phyloP scores from a whole-genome alignment of 208 protist genomes.

The Wallacemonas sp. region DNA sequence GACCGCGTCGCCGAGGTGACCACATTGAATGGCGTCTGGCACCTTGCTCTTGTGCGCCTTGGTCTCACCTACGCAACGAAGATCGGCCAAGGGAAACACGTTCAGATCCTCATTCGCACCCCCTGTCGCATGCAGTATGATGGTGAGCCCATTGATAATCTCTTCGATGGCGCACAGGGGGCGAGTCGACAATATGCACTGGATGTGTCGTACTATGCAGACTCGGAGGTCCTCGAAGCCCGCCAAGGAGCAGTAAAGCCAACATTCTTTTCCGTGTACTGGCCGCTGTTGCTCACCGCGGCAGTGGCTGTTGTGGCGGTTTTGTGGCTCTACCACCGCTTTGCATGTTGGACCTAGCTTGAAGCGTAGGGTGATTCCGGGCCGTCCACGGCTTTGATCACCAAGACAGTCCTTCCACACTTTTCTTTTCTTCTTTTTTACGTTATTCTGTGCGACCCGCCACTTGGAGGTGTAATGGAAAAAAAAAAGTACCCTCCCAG shows the following conservation, averaged over 20 bases:
- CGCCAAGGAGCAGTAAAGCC: background rate
- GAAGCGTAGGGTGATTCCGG: no score
- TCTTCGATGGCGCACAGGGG: background rate
- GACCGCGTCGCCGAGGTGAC: conserved; percentile 49
- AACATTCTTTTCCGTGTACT: conserved; percentile 1
- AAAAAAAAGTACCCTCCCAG: no score
- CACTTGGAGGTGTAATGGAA: no score
- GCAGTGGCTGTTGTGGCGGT: background rate
- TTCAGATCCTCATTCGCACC: conserved; percentile 21
- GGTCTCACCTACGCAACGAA: conserved; percentile 45
- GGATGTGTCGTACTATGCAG: background rate
- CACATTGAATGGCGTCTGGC: conserved; percentile 53
- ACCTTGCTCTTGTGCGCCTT: conserved; percentile 39
- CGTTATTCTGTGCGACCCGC: no score
- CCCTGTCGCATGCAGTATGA: conserved; percentile 49
- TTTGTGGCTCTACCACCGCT: background rate
- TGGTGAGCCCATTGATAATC: conserved; percentile 34
- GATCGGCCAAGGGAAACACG: conserved; percentile 39
- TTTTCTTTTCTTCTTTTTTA: no score
- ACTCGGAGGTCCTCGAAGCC: conserved; percentile 1
- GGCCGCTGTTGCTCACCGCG: background rate
- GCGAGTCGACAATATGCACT: background rate
- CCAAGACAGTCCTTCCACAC: no score
- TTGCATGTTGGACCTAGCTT: no score
- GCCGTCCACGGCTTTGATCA: no score